Conservation (phyloP, 768 basidiomycete genomes). For the Leucosporidium creatinivorum region DNA sequence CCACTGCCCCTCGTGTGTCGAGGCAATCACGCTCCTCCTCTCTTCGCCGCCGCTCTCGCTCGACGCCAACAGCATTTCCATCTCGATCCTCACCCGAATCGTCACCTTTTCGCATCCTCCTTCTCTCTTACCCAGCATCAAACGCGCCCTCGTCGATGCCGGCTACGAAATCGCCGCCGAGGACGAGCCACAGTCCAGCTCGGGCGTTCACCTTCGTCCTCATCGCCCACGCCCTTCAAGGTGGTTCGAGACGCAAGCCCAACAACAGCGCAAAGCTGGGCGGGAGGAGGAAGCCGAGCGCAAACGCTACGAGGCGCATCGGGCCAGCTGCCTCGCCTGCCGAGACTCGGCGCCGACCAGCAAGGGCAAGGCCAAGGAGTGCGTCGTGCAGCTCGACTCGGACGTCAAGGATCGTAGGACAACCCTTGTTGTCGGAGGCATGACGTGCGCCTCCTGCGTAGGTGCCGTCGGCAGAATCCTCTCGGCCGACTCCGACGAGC, state of each 20-base stretch:
- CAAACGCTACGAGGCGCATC: not conserved
- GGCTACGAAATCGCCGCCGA: not conserved
- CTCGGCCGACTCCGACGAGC: not conserved
- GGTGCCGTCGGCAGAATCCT: slow-evolving; percentile 13
- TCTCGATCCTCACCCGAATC: not conserved
- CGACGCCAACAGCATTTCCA: not conserved
- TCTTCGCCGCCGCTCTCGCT: not conserved
- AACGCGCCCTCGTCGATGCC: not conserved
- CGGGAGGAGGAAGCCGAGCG: not conserved
- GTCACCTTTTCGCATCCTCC: not conserved
- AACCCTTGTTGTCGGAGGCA: not conserved
- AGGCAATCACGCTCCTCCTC: not conserved
- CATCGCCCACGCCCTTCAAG: not conserved
- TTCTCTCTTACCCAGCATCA: not conserved
- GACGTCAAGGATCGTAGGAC: not conserved
- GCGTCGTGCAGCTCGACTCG: not conserved
- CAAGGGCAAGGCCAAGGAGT: slow-evolving; percentile 3
- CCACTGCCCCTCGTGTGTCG: not conserved
- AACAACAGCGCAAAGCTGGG: too few species aligned
- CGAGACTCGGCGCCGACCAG: not conserved
- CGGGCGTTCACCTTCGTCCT: not conserved
- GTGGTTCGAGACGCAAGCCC: not conserved
- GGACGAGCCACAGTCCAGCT: not conserved
- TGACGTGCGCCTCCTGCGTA: slow-evolving; percentile 24
- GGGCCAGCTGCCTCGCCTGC: not conserved